Percentiles rank a stretch among this genome's conserved stretches.
Conservation (phyloP, 169 alveolate species). For the Nephromyces sp. region DNA sequence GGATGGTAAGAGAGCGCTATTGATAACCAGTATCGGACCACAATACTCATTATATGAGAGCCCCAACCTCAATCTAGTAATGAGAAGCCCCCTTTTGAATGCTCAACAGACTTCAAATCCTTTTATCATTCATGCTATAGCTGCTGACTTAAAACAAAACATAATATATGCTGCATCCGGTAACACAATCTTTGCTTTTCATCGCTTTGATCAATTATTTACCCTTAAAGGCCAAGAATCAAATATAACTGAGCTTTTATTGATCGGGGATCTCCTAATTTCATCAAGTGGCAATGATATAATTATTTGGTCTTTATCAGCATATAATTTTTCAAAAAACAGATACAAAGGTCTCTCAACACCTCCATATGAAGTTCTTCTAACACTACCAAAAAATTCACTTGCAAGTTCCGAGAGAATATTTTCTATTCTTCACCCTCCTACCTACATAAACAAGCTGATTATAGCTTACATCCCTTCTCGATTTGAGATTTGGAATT, state of each 20-base stretch:
- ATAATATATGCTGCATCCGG: neutral
- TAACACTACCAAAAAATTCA: too few species aligned
- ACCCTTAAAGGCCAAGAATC: neutral
- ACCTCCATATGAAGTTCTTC: neutral
- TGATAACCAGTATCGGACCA: neutral
- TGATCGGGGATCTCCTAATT: neutral
- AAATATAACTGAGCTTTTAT: neutral
- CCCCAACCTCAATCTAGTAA: neutral
- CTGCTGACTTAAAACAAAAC: neutral
- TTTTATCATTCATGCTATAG: neutral
- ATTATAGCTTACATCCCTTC: slow-evolving; percentile 39
- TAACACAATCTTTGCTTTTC: neutral
- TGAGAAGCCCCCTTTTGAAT: neutral
- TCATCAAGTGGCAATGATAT: neutral
- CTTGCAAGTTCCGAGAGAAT: too few species aligned
- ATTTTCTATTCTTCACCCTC: slow-evolving; percentile 56
- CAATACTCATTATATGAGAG: neutral
- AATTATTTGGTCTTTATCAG: neutral
- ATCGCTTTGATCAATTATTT: neutral
- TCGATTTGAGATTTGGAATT: slow-evolving; percentile 49
- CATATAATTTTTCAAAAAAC: neutral
- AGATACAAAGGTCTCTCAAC: neutral
- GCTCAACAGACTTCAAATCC: neutral
- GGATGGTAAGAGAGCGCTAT: neutral
- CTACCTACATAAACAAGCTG: slow-evolving; percentile 60